Evolutionary conservation across 768 basidiomycete species (phyloP), one percentile per base, ranked within the genome.

Genomic region (Suillus decipiens): DNA sequence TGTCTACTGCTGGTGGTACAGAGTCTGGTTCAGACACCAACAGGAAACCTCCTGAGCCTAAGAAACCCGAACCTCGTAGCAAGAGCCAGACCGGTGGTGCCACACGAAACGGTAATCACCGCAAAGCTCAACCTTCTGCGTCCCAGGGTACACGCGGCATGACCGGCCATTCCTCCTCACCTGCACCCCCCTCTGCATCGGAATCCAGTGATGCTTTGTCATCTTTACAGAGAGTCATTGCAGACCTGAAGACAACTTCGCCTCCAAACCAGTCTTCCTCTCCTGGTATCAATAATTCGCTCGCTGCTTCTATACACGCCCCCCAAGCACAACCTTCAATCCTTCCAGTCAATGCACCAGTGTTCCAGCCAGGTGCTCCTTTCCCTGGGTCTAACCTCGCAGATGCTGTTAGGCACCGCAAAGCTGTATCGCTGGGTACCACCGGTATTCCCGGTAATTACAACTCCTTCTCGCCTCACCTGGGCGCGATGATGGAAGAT

Each of bases 211-310:
- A 90, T 73, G 92, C 90, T 19, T 80, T 95, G 63, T 90, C 90
- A 64, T 93, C 92, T 34, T 85, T 98, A 60, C 95, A 98, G 72
- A 87, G 93, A 62, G 90, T 97, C 75, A 98, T 98, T 68, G 92
- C 92, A 61, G 95, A 98, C 75, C 82, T 97, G 66, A 96, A 95
- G 82, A 89, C 90, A 19, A 84, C 93, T 3, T 88, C 92, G 60
- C 87, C 91, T 57, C 80, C 86, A 59, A 84, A 79, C 70, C 84
- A 76, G 68, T 47, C 62, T 0, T 68, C 76, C 9, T 64, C 71
- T 17, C 75, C 77, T 70, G 77, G 76, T 65, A 74, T 77, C 47
- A 78, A 70, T 63, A 81, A 78, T 57, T 72, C 76, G 4, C 71
- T 77, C 41, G 66, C 80, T 65, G 75, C 71, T 68, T 78, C 83